Base-by-base conservation (phyloP, 2,329 filamentous ascomycete species). In the Sporothrix pseudoabietina region DNA sequence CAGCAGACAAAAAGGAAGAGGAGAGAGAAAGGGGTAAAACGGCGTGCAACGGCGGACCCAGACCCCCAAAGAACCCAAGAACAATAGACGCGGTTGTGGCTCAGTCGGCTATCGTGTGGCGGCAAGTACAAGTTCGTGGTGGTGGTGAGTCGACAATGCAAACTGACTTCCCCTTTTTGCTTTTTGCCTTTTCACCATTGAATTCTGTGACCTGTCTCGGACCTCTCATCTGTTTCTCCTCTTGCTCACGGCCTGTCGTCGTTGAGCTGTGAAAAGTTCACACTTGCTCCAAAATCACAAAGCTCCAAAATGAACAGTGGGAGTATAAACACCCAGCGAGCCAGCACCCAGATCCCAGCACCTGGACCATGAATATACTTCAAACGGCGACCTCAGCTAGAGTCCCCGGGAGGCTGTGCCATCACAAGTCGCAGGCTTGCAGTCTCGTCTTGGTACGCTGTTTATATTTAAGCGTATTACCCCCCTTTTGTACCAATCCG, bases 91-190 rank as follows among this genome's bases (percentile, higher is more conserved):
- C 41, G 14, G 22, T 32, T 49, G 63, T 49, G 63, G 41, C 63
- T 68, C 41, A 49, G 63, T 68, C 41, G 63, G 57, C 57, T 63
- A 63, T 63, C 57, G 57, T 14, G 32, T 63, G 57, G 35, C 26
- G 55, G 55, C 57, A 39, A 30, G 57, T 39, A 61, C 52, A 54
- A 22, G 19, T 54, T 22, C 19, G 8, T 22, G 19, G 22, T 54
- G 52, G 52, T 54, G 49, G 49, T 22, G 6, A 22, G 49, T 16
- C 16, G 55, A 35, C 12, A 59, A 44, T 32, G 59, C 8, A 35
- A 10, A 61, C 32, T 30, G 41, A 44, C 41, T 6, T 14, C 41
- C 41, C 26, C n/a, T 3, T 54, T 54, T n/a, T 22, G n/a, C n/a
- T 7, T 19, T n/a, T 14, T 41, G n/a, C 19, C 14, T 47, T 66